phyloP scores from a whole-genome alignment of 371 early-diverging fungal species.

The Entomophthora muscae region DNA sequence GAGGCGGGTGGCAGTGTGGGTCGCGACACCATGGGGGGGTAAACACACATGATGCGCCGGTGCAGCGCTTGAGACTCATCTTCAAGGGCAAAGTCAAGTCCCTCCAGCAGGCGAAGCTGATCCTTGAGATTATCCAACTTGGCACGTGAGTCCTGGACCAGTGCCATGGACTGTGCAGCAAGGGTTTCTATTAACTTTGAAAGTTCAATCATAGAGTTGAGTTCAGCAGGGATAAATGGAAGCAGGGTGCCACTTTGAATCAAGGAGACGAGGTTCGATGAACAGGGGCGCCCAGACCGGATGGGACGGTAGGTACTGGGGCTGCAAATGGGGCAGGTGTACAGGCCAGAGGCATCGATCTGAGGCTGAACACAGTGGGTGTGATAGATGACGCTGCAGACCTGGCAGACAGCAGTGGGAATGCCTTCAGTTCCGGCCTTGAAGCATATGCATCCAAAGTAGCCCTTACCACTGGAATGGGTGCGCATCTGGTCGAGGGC shows the following conservation, averaged over 20 bases:
- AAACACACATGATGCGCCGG: background rate
- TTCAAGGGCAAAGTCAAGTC: background rate
- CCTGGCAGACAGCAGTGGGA: background rate
- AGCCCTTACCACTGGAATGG: background rate
- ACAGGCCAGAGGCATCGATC: background rate
- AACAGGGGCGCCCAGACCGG: background rate
- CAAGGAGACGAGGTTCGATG: background rate
- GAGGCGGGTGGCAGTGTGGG: background rate
- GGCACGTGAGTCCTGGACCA: background rate
- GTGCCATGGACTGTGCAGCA: background rate
- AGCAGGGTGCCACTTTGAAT: background rate
- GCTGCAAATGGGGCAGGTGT: constrained; percentile 4
- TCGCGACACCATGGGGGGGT: background rate
- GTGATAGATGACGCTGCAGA: constrained; percentile 2
- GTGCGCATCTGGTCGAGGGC: background rate
- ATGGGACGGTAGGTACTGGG: background rate
- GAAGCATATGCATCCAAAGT: background rate
- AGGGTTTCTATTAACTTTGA: background rate
- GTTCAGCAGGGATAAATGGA: background rate
- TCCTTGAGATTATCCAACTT: background rate
- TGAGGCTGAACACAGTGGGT: background rate
- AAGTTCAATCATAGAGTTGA: background rate
- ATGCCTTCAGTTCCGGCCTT: background rate
- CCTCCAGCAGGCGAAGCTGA: constrained; percentile 1
- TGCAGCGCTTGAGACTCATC: background rate